phyloP scores from a whole-genome alignment of 2,329 filamentous ascomycete genomes.

The Neofusicoccum kwambonambiense region DNA sequence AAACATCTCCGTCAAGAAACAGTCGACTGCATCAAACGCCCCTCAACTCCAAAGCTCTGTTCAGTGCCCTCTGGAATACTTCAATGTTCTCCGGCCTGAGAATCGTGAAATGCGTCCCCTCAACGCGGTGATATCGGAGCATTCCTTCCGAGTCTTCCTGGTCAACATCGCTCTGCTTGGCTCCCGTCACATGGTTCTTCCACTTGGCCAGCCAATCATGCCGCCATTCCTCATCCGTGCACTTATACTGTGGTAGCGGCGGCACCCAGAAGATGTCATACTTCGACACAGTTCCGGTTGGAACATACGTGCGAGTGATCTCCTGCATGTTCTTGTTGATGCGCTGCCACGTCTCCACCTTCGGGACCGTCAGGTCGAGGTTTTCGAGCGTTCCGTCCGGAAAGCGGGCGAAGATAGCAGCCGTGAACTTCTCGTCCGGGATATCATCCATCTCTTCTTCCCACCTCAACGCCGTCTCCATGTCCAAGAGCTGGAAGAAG shows the following conservation, averaged over 20 bases:
- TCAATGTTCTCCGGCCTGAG: constrained; percentile 18
- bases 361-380: constrained; percentile 12
- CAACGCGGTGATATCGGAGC: constrained; percentile 14
- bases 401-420: constrained; percentile 17
- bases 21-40: not conserved
- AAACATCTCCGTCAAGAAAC: too few relatives aligned
- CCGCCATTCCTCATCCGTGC: constrained; percentile 15
- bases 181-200: constrained; percentile 11
- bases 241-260: constrained; percentile 17
- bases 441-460: constrained; percentile 18
- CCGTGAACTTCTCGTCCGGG: constrained; percentile 13
- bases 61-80: constrained; percentile 14
- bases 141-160: not conserved
- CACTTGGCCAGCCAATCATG: constrained; percentile 15
- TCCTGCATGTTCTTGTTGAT: constrained; percentile 18
- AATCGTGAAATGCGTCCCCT: constrained; percentile 18
- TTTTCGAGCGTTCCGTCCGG: constrained; percentile 17
- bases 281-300: constrained; percentile 6
- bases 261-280: constrained; percentile 18
- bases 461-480: constrained; percentile 11
- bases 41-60: constrained; percentile 6
- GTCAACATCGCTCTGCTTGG: constrained; percentile 11
- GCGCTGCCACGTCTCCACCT: constrained; percentile 18
- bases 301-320: constrained; percentile 10
- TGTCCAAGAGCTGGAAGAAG: constrained; percentile 16